Conservation (phyloP, 495 filamentous ascomycete species). For the Tuber microsphaerosporum region DNA sequence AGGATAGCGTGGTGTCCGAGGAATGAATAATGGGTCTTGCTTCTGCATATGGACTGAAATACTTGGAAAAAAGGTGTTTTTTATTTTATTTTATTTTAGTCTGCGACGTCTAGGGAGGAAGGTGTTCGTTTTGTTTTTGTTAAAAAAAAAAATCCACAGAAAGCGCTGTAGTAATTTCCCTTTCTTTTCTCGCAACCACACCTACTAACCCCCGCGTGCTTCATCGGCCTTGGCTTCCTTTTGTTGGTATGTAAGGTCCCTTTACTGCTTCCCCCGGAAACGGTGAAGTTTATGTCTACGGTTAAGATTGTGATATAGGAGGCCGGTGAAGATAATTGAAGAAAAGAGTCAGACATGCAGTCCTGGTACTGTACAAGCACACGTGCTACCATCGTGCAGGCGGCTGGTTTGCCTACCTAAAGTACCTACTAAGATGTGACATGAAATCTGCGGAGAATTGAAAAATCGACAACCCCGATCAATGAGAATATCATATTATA, state of each 20-base stretch:
- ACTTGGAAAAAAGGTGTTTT: background rate
- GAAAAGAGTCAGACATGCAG: background rate
- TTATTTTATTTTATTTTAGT: no score
- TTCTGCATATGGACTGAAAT: background rate
- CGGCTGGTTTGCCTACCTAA: background rate
- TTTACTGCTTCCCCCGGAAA: background rate
- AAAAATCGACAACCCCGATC: background rate
- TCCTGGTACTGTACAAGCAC: background rate
- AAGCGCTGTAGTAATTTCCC: background rate
- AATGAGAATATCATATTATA: background rate
- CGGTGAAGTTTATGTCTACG: background rate
- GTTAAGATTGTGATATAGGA: background rate
- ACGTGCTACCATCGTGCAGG: background rate
- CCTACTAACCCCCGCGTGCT: background rate
- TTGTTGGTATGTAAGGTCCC: background rate
- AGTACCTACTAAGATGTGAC: background rate
- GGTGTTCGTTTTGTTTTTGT: background rate
- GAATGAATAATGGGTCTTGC: background rate
- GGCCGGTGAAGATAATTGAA: background rate
- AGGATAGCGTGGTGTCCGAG: background rate
- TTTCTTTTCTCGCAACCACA: background rate
- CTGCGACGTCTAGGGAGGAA: background rate
- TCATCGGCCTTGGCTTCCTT: background rate
- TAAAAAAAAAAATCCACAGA: background rate
- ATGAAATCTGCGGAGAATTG: background rate